These are phyloP conservation scores for Cadophora gregata DNA, from an alignment of 2,329 filamentous ascomycete species.

Conservation along the genomic window DNA sequence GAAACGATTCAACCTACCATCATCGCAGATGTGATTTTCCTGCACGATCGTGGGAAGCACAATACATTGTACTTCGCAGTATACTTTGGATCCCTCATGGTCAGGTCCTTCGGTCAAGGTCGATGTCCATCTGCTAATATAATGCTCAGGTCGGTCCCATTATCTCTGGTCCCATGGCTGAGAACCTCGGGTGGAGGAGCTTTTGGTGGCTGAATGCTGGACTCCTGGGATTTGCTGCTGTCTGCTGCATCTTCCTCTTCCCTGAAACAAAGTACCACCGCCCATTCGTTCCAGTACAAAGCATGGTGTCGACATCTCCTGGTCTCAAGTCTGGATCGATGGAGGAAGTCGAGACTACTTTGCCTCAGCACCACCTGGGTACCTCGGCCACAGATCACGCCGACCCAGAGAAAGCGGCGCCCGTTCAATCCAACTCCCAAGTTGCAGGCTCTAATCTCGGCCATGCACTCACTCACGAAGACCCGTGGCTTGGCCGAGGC, in stretches of 20 bases:
- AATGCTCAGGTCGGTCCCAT: slow-evolving; percentile 56
- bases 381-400: slow-evolving; percentile 26
- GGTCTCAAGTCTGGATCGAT: slow-evolving; percentile 31
- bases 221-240: slow-evolving; percentile 54
- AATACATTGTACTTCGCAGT: slow-evolving; percentile 60
- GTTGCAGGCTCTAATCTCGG: slow-evolving; percentile 35
- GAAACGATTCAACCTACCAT: slow-evolving; percentile 68
- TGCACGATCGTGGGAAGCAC: slow-evolving; percentile 67
- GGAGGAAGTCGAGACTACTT: slow-evolving; percentile 31
- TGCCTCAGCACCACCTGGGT: background rate
- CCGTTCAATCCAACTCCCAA: slow-evolving; percentile 26
- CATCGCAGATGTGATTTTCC: slow-evolving; percentile 69
- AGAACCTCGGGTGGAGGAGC: slow-evolving; percentile 62
- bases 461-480: slow-evolving; percentile 50
- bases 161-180: slow-evolving; percentile 64
- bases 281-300: slow-evolving; percentile 24
- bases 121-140: slow-evolving; percentile 24
- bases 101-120: slow-evolving; percentile 39
- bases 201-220: slow-evolving; percentile 72
- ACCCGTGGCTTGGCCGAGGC: slow-evolving; percentile 62
- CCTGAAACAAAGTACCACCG: slow-evolving; percentile 68
- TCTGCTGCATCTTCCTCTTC: slow-evolving; percentile 63
- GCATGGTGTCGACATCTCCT: slow-evolving; percentile 19
- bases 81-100: slow-evolving; percentile 68
- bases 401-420: slow-evolving; percentile 30